A percentile compares a stretch with the other conserved stretches of the same genome.
Conservation (phyloP, 495 filamentous ascomycete species). For the Barbatosphaeria neglecta region DNA sequence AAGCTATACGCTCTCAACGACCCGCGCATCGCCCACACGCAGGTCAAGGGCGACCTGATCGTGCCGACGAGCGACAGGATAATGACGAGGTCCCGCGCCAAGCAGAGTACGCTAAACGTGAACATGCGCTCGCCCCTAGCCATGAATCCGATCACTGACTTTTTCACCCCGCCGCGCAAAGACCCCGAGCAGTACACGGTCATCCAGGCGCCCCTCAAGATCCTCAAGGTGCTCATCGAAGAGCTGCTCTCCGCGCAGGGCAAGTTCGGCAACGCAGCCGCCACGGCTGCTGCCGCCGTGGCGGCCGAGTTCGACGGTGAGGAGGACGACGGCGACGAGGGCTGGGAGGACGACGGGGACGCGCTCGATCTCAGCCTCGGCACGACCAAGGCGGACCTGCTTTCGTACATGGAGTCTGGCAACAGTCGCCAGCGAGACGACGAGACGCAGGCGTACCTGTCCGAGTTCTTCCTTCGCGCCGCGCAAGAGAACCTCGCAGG, state of each 20-base stretch:
- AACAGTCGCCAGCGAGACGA: conserved; percentile 68
- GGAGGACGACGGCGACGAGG: conserved; percentile 56
- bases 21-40: conserved; percentile 61
- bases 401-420: conserved; percentile 58
- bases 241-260: conserved; percentile 62
- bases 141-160: conserved; percentile 5
- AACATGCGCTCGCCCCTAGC: neutral
- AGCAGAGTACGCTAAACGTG: conserved; percentile 42
- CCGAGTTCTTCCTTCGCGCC: conserved; percentile 67
- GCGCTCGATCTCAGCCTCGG: conserved; percentile 59
- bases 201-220: conserved; percentile 80
- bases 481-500: conserved; percentile 52
- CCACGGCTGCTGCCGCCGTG: conserved; percentile 40
- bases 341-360: conserved; percentile 85
- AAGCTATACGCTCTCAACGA: conserved; percentile 83
- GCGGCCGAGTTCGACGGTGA: conserved; percentile 41
- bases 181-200: conserved; percentile 87
- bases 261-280: conserved; percentile 13
- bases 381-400: conserved; percentile 59
- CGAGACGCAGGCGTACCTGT: conserved; percentile 75
- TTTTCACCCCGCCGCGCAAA: conserved; percentile 10
- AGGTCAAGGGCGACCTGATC: conserved; percentile 86
- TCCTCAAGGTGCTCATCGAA: conserved; percentile 87
- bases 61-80: conserved; percentile 71
- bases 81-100: conserved; percentile 81